phyloP scores from a whole-genome alignment of 257 asterid species.

The Gentiana straminea region DNA sequence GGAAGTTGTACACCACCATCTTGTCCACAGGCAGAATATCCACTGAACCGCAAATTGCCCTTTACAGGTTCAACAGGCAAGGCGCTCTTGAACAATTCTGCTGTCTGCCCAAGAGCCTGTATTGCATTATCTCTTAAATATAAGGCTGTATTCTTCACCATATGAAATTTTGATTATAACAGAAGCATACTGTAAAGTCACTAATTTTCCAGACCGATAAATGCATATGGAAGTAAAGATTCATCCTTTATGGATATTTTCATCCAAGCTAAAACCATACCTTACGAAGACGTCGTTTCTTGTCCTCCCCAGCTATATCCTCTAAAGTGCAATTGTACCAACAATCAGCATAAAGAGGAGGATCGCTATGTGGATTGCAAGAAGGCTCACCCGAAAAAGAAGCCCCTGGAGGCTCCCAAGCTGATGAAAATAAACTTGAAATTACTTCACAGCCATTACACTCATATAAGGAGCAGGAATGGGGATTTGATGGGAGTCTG shows the following conservation, averaged over 20 bases:
- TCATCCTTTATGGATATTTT: too few species aligned
- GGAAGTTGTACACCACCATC: constrained; percentile 99
- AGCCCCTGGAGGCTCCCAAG: constrained; percentile 91
- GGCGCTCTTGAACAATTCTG: constrained; percentile 87
- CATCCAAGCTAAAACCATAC: constrained; percentile 22
- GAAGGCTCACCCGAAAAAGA: constrained; percentile 76
- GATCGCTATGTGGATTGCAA: constrained; percentile 91
- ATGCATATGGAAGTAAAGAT: neutral
- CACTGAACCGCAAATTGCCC: constrained; percentile 94
- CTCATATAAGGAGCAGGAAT: neutral
- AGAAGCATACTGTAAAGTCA: neutral
- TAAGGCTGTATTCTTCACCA: neutral
- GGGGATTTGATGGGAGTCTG: neutral
- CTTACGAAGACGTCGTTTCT: constrained; percentile 89
- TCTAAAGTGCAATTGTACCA: constrained; percentile 95
- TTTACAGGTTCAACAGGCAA: constrained; percentile 91
- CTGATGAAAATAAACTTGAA: constrained; percentile 33
- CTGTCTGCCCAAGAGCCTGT: constrained; percentile 96
- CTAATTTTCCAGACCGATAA: neutral
- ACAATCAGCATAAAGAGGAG: constrained; percentile 90
- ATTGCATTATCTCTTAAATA: constrained; percentile 3
- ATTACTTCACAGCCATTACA: neutral
- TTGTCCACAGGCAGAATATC: constrained; percentile 99
- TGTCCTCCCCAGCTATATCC: constrained; percentile 92
- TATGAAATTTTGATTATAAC: too few species aligned